phyloP scores from a whole-genome alignment of 192 early-diverging fungal genomes.

The Funneliformis mosseae region DNA sequence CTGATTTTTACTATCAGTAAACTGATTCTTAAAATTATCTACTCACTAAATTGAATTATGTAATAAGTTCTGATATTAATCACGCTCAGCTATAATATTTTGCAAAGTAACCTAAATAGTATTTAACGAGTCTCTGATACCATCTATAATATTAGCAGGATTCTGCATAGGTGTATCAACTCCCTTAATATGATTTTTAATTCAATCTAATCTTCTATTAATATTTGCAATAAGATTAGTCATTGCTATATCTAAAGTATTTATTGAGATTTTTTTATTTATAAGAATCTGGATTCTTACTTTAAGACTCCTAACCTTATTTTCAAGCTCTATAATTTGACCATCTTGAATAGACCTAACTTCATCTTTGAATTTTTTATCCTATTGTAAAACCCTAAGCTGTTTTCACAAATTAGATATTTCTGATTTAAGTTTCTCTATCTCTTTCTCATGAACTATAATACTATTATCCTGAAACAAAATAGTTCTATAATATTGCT shows the following conservation, averaged over 20 bases:
- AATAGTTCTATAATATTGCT: conserved; percentile 7
- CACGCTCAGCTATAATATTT: background rate
- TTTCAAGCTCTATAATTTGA: no score
- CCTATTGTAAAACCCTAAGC: background rate
- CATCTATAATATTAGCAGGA: conserved; percentile 11
- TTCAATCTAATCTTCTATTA: background rate
- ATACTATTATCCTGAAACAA: conserved; percentile 4
- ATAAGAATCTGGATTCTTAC: background rate
- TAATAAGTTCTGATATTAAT: background rate
- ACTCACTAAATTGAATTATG: background rate
- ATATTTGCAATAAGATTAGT: background rate
- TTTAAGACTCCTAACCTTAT: no score
- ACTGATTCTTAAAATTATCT: background rate
- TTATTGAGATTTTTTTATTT: background rate
- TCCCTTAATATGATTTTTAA: conserved; percentile 1
- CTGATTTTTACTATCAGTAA: no score
- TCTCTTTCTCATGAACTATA: background rate
- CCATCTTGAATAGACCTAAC: no score
- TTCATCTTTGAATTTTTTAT: background rate
- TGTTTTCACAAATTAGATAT: background rate
- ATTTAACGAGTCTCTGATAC: conserved; percentile 4
- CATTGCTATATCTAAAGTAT: background rate
- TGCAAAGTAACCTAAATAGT: background rate
- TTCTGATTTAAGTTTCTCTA: background rate
- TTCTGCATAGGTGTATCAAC: background rate